Evolutionary conservation across 108 stramenopile genomes (phyloP).

Genomic region (Skeletonema tropicum): DNA sequence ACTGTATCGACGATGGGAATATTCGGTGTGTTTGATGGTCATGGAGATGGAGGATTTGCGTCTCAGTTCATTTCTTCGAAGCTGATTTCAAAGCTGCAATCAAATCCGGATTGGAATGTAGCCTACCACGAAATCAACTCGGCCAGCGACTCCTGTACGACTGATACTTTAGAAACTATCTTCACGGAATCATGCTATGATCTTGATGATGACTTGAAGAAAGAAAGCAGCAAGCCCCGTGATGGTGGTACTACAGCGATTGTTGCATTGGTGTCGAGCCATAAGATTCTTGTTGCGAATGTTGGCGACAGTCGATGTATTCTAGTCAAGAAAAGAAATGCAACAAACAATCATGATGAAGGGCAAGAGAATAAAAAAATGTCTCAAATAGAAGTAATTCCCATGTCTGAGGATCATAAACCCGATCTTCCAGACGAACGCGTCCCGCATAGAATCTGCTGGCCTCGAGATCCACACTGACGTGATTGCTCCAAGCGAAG

Average conservation of each 20-base stretch:
- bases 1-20: constrained; percentile 36
- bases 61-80: constrained; percentile 62
- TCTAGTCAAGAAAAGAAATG: constrained; percentile 55
- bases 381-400: constrained; percentile 30
- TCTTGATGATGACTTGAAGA: constrained; percentile 63
- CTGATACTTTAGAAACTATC: constrained; percentile 11
- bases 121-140: constrained; percentile 28
- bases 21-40: constrained; percentile 94
- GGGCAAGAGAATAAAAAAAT: constrained; percentile 1
- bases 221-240: constrained; percentile 4
- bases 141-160: background rate
- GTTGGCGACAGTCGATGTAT: constrained; percentile 92
- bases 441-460: constrained; percentile 77
- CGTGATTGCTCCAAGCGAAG: constrained; percentile 42
- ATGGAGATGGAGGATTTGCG: constrained; percentile 74
- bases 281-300: constrained; percentile 79
- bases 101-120: constrained; percentile 19
- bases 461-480: constrained; percentile 63
- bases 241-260: constrained; percentile 84
- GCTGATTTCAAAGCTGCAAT: constrained; percentile 25
- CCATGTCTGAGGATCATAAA: constrained; percentile 95
- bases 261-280: constrained; percentile 65
- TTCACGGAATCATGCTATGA: constrained; percentile 50
- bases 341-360: constrained; percentile 15
- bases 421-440: constrained; percentile 78